Conservation (phyloP, 805 yeast genomes). For the Lachancea dasiensis region DNA sequence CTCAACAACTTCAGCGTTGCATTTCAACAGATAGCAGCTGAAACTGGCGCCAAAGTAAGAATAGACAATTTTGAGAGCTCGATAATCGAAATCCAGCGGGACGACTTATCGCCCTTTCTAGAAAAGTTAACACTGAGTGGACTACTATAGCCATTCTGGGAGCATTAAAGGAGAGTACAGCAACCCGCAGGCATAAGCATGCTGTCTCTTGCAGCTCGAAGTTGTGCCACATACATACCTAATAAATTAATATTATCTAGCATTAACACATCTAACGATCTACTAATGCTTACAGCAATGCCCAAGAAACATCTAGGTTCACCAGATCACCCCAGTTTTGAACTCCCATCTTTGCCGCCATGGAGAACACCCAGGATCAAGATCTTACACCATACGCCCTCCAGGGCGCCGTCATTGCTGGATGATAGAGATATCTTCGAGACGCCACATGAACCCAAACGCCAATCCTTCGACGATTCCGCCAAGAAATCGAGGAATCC, state of each 20-base stretch:
- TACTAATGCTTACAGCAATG: background rate
- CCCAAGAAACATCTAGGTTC: conserved; percentile 8
- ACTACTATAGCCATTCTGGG: too few species aligned
- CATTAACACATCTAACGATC: too few species aligned
- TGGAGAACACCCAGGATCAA: conserved; percentile 24
- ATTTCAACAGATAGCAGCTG: conserved; percentile 79
- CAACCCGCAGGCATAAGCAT: too few species aligned
- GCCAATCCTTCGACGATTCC: background rate
- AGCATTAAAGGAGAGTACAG: too few species aligned
- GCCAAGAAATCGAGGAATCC: background rate
- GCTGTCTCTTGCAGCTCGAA: too few species aligned
- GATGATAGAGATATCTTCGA: conserved; percentile 5
- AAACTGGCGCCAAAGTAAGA: conserved; percentile 81
- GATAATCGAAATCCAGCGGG: conserved; percentile 81
- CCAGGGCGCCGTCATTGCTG: conserved; percentile 13
- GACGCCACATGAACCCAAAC: background rate
- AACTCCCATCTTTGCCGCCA: conserved; percentile 27
- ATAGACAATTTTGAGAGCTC: conserved; percentile 95
- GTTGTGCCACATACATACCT: too few species aligned
- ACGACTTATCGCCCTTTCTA: conserved; percentile 80
- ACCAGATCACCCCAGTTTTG: conserved; percentile 15
- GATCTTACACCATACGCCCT: conserved; percentile 18
- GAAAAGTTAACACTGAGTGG: conserved; percentile 80
- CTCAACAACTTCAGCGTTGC: conserved; percentile 84
- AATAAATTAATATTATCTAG: too few species aligned